Conservation (phyloP, 2,329 filamentous ascomycete genomes). For the Sporothrix euskadiensis region DNA sequence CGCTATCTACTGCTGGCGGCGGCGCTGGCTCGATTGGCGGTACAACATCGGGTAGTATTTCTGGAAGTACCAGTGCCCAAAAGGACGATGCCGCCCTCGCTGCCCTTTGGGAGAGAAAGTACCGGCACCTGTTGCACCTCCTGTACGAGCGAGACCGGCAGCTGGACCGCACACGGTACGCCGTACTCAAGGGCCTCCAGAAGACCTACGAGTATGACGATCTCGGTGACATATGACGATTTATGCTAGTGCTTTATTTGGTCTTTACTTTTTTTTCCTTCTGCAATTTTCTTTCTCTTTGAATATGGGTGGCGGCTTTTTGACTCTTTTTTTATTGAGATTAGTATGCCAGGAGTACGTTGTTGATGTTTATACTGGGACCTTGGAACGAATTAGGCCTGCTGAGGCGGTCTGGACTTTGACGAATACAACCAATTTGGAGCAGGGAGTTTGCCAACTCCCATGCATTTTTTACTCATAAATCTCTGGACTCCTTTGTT, state of each 20-base stretch:
- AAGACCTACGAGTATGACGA: constrained; percentile 19
- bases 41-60: not conserved
- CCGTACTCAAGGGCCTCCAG: constrained; percentile 46
- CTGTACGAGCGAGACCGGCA: constrained; percentile 61
- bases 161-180: constrained; percentile 47
- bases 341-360: not conserved
- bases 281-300: not conserved
- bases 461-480: not conserved
- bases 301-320: not conserved
- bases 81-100: constrained; percentile 36
- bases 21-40: not conserved
- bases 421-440: not conserved
- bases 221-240: constrained; percentile 6
- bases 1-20: not conserved
- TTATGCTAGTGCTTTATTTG: not conserved
- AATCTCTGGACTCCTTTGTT: not conserved
- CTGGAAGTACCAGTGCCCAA: not conserved
- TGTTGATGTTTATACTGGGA: not conserved
- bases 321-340: not conserved
- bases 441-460: not conserved
- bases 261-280: not conserved
- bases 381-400: not conserved
- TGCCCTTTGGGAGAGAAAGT: constrained; percentile 54
- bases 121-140: constrained; percentile 59
- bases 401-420: not conserved